phyloP scores from a whole-genome alignment of 495 filamentous ascomycete species.

The Tuber borchii region DNA sequence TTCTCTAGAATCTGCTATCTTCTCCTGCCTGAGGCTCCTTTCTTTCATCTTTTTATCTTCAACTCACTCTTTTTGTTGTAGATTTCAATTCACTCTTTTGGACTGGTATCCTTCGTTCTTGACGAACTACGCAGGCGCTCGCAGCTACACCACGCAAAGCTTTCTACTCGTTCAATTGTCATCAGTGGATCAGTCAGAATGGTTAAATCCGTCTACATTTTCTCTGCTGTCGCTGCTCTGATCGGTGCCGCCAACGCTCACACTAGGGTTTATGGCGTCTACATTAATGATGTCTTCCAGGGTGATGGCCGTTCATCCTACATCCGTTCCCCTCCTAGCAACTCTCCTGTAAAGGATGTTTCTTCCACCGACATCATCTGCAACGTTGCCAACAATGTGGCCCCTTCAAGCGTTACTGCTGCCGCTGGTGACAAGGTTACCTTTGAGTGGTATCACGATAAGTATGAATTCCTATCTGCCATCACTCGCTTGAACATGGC shows the following conservation, averaged over 20 bases:
- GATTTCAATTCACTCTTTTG: slow-evolving; percentile 21
- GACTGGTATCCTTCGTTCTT: slow-evolving; percentile 32
- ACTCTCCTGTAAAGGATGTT: slow-evolving; percentile 50
- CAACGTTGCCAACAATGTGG: slow-evolving; percentile 31
- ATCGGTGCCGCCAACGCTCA: slow-evolving; percentile 46
- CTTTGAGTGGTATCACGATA: slow-evolving; percentile 47
- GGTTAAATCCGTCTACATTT: slow-evolving; percentile 41
- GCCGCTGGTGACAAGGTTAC: slow-evolving; percentile 37
- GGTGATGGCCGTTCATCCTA: slow-evolving; percentile 45
- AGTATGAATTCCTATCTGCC: neutral
- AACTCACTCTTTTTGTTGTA: slow-evolving; percentile 38
- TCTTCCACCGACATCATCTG: slow-evolving; percentile 45
- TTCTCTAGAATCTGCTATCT: slow-evolving; percentile 18
- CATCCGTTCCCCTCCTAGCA: slow-evolving; percentile 49
- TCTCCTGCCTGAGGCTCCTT: slow-evolving; percentile 27
- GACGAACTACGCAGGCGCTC: neutral
- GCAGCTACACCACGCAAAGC: neutral
- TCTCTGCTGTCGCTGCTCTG: slow-evolving; percentile 41
- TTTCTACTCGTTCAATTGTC: neutral
- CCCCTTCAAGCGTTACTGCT: neutral
- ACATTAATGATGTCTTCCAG: slow-evolving; percentile 48
- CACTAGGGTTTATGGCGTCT: slow-evolving; percentile 46
- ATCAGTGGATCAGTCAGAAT: slow-evolving; percentile 39
- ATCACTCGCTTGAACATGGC: neutral
- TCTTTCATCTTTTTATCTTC: slow-evolving; percentile 22